These are phyloP conservation scores for Zizania latifolia DNA, from an alignment of 176 grass and related monocot genomes.

Conservation along the genomic window DNA sequence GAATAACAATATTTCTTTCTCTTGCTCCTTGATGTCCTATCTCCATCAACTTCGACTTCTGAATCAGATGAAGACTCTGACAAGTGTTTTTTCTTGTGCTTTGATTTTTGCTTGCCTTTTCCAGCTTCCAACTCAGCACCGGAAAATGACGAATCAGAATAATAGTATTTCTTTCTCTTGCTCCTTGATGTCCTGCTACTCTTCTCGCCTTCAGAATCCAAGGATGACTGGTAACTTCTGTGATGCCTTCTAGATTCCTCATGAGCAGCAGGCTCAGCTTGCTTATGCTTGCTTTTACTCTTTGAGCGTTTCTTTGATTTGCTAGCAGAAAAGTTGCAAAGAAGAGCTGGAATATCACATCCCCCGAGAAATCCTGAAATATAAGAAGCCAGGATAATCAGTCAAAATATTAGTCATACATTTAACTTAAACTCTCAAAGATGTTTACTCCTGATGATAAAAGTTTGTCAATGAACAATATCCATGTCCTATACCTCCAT, in stretches of 20 bases:
- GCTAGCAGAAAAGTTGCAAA: conserved; percentile 59
- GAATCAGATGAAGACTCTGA: conserved; percentile 43
- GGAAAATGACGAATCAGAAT: conserved; percentile 36
- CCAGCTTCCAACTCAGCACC: conserved; percentile 32
- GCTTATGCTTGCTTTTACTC: conserved; percentile 50
- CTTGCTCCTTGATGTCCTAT: no score
- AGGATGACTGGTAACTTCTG: conserved; percentile 24
- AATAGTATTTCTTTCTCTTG: conserved; percentile 50
- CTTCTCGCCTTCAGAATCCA: conserved; percentile 34
- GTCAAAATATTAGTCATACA: background rate
- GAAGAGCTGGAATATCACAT: conserved; percentile 63
- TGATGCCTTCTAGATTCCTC: conserved; percentile 19
- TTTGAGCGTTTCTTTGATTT: conserved; percentile 69
- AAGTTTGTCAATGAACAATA: background rate
- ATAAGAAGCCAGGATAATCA: background rate
- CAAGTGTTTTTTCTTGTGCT: conserved; percentile 35
- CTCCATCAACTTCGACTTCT: conserved; percentile 26
- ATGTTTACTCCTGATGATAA: background rate
- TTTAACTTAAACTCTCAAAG: background rate
- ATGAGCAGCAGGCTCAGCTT: background rate
- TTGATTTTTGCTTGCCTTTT: conserved; percentile 42
- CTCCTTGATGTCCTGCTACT: conserved; percentile 41
- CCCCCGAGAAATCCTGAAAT: conserved; percentile 71
- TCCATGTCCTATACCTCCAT: conserved; percentile 64
- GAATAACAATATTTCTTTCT: conserved; percentile 44